A percentile compares a stretch with the other conserved stretches of the same genome.
These are phyloP conservation scores for Penicillium sp. DNA, from an alignment of 2,329 filamentous ascomycete genomes.

Conservation along the genomic window DNA sequence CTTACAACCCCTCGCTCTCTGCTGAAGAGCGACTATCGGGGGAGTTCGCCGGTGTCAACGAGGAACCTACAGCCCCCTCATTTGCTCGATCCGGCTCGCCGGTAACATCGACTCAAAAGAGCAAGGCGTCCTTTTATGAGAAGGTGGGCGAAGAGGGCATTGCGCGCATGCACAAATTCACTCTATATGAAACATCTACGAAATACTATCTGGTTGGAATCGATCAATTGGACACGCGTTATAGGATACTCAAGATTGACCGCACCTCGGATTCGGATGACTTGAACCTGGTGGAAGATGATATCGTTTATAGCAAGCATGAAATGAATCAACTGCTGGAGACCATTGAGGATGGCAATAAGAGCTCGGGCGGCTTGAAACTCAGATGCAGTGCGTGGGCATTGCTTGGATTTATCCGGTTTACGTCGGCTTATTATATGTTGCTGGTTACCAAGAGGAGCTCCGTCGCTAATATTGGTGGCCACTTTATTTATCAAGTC, in stretches of 20 bases:
- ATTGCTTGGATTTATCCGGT: slow-evolving; percentile 87
- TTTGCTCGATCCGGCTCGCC: slow-evolving; percentile 41
- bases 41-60: slow-evolving; percentile 37
- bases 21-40: slow-evolving; percentile 28
- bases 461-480: slow-evolving; percentile 92
- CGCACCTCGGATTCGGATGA: slow-evolving; percentile 76
- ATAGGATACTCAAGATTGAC: slow-evolving; percentile 91
- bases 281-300: slow-evolving; percentile 84
- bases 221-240: slow-evolving; percentile 82
- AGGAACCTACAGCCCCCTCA: slow-evolving; percentile 44
- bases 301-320: slow-evolving; percentile 85
- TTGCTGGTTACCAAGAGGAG: slow-evolving; percentile 92
- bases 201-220: slow-evolving; percentile 93
- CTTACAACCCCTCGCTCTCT: slow-evolving; percentile 30
- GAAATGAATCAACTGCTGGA: slow-evolving; percentile 93
- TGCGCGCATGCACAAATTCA: slow-evolving; percentile 85
- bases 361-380: slow-evolving; percentile 81
- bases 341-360: slow-evolving; percentile 93
- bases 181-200: slow-evolving; percentile 91
- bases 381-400: slow-evolving; percentile 91
- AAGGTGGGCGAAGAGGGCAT: slow-evolving; percentile 44
- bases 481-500: slow-evolving; percentile 92
- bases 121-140: slow-evolving; percentile 31
- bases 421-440: slow-evolving; percentile 97
- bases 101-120: slow-evolving; percentile 34